Evolutionary conservation across 148 eudicot species (phyloP).

Genomic region (Camellia japonica): DNA sequence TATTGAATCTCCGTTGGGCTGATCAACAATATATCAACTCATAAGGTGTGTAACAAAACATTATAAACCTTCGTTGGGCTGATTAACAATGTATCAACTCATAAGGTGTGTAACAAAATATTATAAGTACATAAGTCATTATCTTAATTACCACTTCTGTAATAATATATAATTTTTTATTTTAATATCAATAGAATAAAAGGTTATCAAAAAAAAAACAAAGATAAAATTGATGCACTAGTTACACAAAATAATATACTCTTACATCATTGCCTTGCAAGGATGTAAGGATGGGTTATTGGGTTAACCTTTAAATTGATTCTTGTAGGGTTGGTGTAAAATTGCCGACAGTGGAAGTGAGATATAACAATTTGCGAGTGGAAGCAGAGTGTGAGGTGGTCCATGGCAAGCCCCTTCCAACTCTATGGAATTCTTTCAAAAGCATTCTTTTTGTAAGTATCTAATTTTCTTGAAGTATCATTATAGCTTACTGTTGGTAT

Average conservation of each 20-base stretch:
- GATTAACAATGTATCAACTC: too few species aligned
- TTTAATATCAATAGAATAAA: too few species aligned
- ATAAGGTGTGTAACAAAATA: too few species aligned
- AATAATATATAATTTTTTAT: too few species aligned
- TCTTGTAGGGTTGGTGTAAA: constrained; percentile 66
- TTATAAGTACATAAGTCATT: too few species aligned
- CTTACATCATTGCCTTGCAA: background rate
- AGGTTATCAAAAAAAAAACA: too few species aligned
- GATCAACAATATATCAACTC: too few species aligned
- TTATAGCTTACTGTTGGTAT: background rate
- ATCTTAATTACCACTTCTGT: too few species aligned
- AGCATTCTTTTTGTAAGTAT: constrained; percentile 55
- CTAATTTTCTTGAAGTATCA: background rate
- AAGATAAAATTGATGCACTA: too few species aligned
- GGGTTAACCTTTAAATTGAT: constrained; percentile 7
- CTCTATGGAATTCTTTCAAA: constrained; percentile 82
- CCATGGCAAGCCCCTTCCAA: constrained; percentile 85
- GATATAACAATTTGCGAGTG: constrained; percentile 57
- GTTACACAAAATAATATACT: background rate
- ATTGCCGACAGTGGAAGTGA: constrained; percentile 70
- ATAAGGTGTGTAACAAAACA: too few species aligned
- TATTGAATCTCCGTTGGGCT: too few species aligned
- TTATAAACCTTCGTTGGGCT: too few species aligned
- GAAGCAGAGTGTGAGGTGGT: constrained; percentile 77
- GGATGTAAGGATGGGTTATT: background rate